Percentiles rank a stretch among this genome's conserved stretches.
Evolutionary conservation across 202 grass and related monocot genomes (phyloP).

Genomic region (Digitaria exilis): DNA sequence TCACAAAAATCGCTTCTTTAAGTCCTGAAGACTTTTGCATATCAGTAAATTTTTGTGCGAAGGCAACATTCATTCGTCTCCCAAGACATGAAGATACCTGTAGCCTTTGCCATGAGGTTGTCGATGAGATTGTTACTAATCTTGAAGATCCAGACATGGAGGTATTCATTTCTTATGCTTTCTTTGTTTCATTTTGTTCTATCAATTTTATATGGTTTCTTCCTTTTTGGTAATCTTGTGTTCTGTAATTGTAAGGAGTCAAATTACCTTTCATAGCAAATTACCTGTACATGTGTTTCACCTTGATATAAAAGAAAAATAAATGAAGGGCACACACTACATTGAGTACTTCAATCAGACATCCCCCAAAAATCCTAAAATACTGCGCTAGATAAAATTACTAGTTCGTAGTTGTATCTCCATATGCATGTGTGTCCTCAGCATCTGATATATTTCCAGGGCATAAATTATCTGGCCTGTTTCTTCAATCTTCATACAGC

Average conservation of each 20-base stretch:
- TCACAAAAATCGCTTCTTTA: slow-evolving; percentile 59
- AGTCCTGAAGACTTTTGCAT: slow-evolving; percentile 66
- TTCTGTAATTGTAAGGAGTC: background rate
- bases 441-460: background rate
- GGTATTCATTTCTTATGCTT: slow-evolving; percentile 44
- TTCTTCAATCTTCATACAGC: background rate
- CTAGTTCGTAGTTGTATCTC: background rate
- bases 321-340: background rate
- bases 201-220: slow-evolving; percentile 12
- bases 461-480: background rate
- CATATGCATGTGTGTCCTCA: background rate
- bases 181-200: background rate
- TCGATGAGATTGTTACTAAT: slow-evolving; percentile 49
- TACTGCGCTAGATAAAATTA: background rate
- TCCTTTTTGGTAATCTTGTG: background rate
- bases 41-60: slow-evolving; percentile 63
- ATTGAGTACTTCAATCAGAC: background rate
- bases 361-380: background rate
- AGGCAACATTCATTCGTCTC: slow-evolving; percentile 32
- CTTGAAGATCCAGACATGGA: slow-evolving; percentile 71
- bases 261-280: background rate
- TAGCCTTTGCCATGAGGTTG: slow-evolving; percentile 60
- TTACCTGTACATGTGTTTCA: background rate
- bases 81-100: slow-evolving; percentile 57
- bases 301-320: background rate